These are phyloP conservation scores for Colletotrichum chlorophyti DNA, from an alignment of 2,329 filamentous ascomycete species.

Conservation along the genomic window DNA sequence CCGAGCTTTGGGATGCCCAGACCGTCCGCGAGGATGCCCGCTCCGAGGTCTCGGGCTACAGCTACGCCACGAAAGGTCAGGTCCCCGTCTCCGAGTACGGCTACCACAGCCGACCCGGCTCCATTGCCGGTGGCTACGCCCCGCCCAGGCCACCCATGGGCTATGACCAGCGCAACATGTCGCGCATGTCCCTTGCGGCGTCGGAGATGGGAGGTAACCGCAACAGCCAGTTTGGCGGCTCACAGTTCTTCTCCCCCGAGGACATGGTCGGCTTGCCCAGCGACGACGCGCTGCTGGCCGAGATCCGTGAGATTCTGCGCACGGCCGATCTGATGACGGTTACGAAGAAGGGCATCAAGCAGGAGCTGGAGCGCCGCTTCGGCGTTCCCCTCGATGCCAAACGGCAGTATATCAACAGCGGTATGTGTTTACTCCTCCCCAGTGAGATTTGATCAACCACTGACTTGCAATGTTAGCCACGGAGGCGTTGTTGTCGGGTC, in stretches of 20 bases:
- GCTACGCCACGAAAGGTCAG: slow-evolving; percentile 86
- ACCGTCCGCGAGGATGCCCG: slow-evolving; percentile 80
- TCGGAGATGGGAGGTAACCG: slow-evolving; percentile 69
- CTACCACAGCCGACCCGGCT: slow-evolving; percentile 65
- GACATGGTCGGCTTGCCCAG: slow-evolving; percentile 80
- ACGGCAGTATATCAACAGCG: slow-evolving; percentile 92
- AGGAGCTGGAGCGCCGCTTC: slow-evolving; percentile 90
- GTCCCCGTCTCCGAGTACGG: slow-evolving; percentile 72
- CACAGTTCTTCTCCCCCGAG: slow-evolving; percentile 65
- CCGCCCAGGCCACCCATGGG: slow-evolving; percentile 60
- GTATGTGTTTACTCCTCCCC: slow-evolving; percentile 60
- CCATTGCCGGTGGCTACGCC: slow-evolving; percentile 47
- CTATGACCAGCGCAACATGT: slow-evolving; percentile 54
- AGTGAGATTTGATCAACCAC: slow-evolving; percentile 9
- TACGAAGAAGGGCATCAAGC: slow-evolving; percentile 98
- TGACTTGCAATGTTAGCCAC: slow-evolving; percentile 61
- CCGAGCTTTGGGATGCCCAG: slow-evolving; percentile 95
- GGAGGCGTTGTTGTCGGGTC: slow-evolving; percentile 79
- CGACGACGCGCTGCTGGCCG: slow-evolving; percentile 88
- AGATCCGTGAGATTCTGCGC: slow-evolving; percentile 92
- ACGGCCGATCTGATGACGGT: slow-evolving; percentile 96
- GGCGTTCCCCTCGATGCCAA: slow-evolving; percentile 85
- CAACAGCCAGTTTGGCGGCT: slow-evolving; percentile 66
- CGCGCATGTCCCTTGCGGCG: slow-evolving; percentile 81
- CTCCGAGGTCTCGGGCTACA: slow-evolving; percentile 91